Base-by-base conservation (phyloP, 352 stramenopile genomes). In the Phytophthora citrophthora region DNA sequence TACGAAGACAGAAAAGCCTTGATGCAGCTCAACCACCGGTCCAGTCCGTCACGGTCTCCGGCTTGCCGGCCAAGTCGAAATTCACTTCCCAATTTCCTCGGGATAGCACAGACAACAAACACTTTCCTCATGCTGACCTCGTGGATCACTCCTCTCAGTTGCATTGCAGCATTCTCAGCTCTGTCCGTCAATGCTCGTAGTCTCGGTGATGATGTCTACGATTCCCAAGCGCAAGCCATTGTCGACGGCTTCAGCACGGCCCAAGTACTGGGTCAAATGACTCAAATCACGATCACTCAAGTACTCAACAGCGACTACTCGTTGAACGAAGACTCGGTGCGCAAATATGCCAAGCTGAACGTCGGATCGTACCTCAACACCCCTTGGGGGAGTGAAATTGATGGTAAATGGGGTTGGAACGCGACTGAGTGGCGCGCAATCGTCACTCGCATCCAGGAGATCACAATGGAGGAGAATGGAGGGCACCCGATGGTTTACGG, bases 351-450 rank as follows among this genome's bases (percentile, higher is more conserved):
- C 11, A 74, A 88, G 55, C 61, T 91, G 34, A 84, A 92, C 27
- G 76, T 97, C 40, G 92, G 92, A 4, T 97, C 88, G 29, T 94
- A 97, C 57, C 68, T 98, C 15, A 97, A 97, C 69, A 81, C 80
- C 2, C 80, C 85, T 7, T 76, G 64, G 39, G 36, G 58, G 5
- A 54, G 50, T 26, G 31, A 64, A 38, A 51, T 62, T 40, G 29
- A 75, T 43, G 74, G 45, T 20, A 52, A 79, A 53, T 72, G 64
- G 43, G 68, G 72, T 4, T 96, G 80, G 69, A 89, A 60, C 29
- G 77, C 81, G 1, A 46, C 63, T 0, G 76, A 97, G 59, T 97
- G 81, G 76, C 75, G 91, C 8, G 46, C 55, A n/a, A 64, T 91
- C n/a, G 76, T 95, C 26, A 69, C 86, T 10, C 68, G 79, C 46